A percentile compares a stretch with the other conserved stretches of the same genome.
Evolutionary conservation across 192 early-diverging fungal species (phyloP).

Genomic region (Coemansia sp.): DNA sequence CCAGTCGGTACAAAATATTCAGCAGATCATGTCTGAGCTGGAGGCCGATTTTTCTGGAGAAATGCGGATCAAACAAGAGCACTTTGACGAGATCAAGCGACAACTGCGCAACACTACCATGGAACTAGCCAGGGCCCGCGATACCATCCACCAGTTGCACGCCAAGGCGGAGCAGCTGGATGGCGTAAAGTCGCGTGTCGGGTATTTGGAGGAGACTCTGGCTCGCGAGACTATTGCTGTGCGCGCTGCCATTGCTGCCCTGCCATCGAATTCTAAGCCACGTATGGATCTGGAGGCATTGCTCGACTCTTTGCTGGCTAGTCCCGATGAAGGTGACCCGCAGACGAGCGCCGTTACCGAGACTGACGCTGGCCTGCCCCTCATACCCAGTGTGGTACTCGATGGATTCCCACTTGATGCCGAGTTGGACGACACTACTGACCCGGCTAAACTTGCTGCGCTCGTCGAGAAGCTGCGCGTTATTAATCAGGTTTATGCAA

Average conservation of each 20-base stretch:
- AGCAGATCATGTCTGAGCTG: slow-evolving; percentile 69
- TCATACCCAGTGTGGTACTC: slow-evolving; percentile 11
- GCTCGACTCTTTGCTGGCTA: slow-evolving; percentile 27
- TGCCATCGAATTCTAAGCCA: slow-evolving; percentile 35
- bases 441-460: slow-evolving; percentile 33
- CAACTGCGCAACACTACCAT: slow-evolving; percentile 60
- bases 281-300: slow-evolving; percentile 30
- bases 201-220: slow-evolving; percentile 62
- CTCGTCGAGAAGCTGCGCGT: slow-evolving; percentile 43
- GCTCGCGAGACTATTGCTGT: slow-evolving; percentile 54
- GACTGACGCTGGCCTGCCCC: slow-evolving; percentile 16
- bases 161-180: slow-evolving; percentile 57
- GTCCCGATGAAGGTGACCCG: slow-evolving; percentile 1
- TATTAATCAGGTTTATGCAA: slow-evolving; percentile 51
- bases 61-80: slow-evolving; percentile 59
- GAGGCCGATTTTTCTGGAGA: slow-evolving; percentile 69
- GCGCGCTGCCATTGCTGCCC: slow-evolving; percentile 35
- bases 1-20: slow-evolving; percentile 58
- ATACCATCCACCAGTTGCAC: slow-evolving; percentile 58
- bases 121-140: slow-evolving; percentile 60
- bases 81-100: slow-evolving; percentile 60
- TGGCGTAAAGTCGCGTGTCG: slow-evolving; percentile 65
- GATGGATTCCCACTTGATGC: not conserved
- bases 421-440: slow-evolving; percentile 21
- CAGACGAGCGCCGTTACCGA: slow-evolving; percentile 5